These are phyloP conservation scores for Macaranga tanarius DNA, from an alignment of 441 rosid species.

Conservation along the genomic window DNA sequence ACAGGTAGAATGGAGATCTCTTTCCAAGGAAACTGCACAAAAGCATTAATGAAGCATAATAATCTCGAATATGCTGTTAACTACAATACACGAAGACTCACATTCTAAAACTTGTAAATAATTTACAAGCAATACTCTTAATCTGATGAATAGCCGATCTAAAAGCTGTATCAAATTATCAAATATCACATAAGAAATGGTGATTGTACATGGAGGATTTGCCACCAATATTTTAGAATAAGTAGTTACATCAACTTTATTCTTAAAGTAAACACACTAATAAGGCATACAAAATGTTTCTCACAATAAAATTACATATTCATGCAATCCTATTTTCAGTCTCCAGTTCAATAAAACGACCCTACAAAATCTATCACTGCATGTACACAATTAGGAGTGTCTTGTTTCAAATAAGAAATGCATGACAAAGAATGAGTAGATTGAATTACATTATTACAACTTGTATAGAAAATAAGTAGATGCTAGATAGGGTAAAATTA, in stretches of 20 bases:
- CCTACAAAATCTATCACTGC: neutral
- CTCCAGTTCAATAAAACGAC: neutral
- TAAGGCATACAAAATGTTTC: neutral
- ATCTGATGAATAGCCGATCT: conserved; percentile 7
- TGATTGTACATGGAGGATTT: neutral
- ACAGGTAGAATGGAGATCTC: conserved; percentile 71
- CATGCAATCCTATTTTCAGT: neutral
- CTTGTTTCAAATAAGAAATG: neutral
- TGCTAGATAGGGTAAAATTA: neutral
- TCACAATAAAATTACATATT: neutral
- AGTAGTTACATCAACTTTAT: neutral
- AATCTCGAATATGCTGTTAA: neutral
- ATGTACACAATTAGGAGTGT: neutral
- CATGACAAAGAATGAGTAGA: neutral
- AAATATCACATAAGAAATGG: neutral
- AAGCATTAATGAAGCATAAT: neutral
- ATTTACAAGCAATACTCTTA: neutral
- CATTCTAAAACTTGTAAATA: neutral
- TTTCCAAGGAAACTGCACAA: conserved; percentile 71
- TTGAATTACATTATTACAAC: neutral
- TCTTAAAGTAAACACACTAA: neutral
- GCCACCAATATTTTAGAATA: neutral
- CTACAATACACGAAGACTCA: neutral
- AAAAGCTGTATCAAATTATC: neutral
- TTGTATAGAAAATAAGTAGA: neutral